Base-by-base conservation (phyloP, 805 yeast genomes). In the Candida boleticola region DNA sequence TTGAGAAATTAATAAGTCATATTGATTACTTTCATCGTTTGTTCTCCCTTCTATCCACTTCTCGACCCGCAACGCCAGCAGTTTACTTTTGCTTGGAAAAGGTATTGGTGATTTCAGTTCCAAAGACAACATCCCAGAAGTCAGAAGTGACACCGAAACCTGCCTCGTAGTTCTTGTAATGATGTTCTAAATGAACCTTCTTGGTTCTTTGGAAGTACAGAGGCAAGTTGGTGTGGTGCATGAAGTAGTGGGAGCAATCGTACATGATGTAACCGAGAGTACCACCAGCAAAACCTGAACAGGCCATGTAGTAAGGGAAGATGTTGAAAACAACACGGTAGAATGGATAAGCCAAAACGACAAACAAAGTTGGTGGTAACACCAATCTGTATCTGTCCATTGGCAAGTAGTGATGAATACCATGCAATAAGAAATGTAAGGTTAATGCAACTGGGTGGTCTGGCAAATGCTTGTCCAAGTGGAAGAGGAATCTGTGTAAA, bases 111-210 rank as follows among this genome's bases (percentile, higher is more conserved):
- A 89, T 71, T 50, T 81, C 83, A 31, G 98, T 92, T 44, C 85
- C 87, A 62, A 93, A 93, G 9, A 93, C 87, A 21, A 68, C 76
- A 64, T 93, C 99, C 99, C 99, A 93, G 66, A 88, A 88, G 67
- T 79, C 82, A 47, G 89, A 78, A 23, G 98, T 89, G 48, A 93
- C 98, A 52, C 99, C 99, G 54, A 90, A 93, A 1, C 98, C 99
- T 53, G 90, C 70, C 66, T 95, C 96, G 65, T 88, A 93, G 67
- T 93, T 92, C 72, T 92, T 90, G 74, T 93, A 93, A 62, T 93
- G 99, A 66, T 93, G 99, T 63, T 92, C 98, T 66, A 93, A 76
- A 64, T 93, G 99, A 61, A 89, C 83, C 39, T 85, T 87, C 66
- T 93, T 93, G 58, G 89, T 71, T 23, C 78, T 81, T 61, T 87